These are phyloP conservation scores for Jimgerdemannia lactiflua DNA, from an alignment of 192 early-diverging fungal species.

Conservation along the genomic window DNA sequence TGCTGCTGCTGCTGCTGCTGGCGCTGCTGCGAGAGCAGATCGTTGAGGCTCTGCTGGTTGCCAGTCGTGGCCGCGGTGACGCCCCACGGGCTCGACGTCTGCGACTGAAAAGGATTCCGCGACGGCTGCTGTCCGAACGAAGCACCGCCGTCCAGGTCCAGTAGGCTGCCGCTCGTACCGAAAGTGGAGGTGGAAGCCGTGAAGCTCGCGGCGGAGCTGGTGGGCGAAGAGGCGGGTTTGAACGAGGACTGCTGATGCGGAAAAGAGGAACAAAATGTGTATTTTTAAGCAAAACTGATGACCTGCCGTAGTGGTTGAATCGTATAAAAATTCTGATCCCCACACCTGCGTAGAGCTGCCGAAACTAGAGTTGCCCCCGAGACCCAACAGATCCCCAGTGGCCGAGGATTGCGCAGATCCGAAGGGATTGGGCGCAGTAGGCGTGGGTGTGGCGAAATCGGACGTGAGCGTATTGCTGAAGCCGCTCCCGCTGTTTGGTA, in stretches of 20 bases:
- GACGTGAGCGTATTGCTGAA: neutral
- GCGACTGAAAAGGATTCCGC: conserved; percentile 26
- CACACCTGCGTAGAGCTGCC: no score
- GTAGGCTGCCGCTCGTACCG: neutral
- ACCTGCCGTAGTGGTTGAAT: neutral
- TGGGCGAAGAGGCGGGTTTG: neutral
- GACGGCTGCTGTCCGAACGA: conserved; percentile 22
- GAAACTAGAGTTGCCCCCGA: neutral
- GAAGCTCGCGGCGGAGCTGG: neutral
- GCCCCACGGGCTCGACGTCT: neutral
- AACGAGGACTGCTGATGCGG: neutral
- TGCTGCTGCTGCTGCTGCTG: conserved; percentile 13
- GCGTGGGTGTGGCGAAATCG: neutral
- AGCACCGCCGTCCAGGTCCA: neutral
- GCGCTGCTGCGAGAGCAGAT: conserved; percentile 30
- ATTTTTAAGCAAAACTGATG: neutral
- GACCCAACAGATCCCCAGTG: neutral
- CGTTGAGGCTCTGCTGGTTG: conserved; percentile 21
- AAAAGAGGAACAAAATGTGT: no score
- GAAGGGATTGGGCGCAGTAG: neutral
- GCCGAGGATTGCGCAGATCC: neutral
- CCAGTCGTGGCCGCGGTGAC: neutral
- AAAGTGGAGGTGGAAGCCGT: neutral
- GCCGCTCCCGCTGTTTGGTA: neutral
- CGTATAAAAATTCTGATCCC: no score